Base-by-base conservation (phyloP, 495 filamentous ascomycete genomes). In the Pseudomonodictys pantanalensis region DNA sequence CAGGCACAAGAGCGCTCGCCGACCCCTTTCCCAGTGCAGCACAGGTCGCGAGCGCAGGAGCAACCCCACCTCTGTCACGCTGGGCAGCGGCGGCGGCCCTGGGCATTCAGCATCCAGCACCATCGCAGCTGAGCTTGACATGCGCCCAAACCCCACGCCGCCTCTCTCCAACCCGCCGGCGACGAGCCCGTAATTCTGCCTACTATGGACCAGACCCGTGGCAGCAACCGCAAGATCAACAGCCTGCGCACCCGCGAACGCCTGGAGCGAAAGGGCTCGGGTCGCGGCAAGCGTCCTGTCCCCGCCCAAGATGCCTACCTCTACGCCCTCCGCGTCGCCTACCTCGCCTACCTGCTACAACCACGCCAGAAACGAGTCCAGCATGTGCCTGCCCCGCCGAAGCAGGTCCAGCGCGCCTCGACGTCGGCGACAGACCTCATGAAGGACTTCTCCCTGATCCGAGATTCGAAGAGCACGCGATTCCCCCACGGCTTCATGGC, bases 341-440 rank as follows among this genome's bases (percentile, higher is more conserved):
- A 91, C 73, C 87, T 99, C 28, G 77, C 89, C 75, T 92, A 99
- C 73, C 86, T 97, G 25, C 85, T 99, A 48, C 88, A 95, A 67
- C 93, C 95, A 60, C 87, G 91, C 64, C 81, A 87, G 62, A 91
- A 91, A 72, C 83, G 91, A 67, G 85, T 88, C 64, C 89, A 95
- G 75, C 92, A 88, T 82, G 83, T 89, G 46, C 58, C 77, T 71
- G 66, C 82, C 81, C 61, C 86, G 80, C 65, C 80, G 78, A 58
- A 60, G 5, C 79, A 79, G 47, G 66, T 80, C 32, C 67, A 77
- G 56, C 83, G 89, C 51, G 78, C 82, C 1, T 86, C 89, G 56
- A 90, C 90, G 18, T 83, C 81, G 12, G 83, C 88, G 35, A 83
- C 85, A 60, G 85, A 87, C 63, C 70, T 89, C 58, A 78, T 89